Conservation (phyloP, 176 grass and related monocot species). For the Paspalum notatum region DNA sequence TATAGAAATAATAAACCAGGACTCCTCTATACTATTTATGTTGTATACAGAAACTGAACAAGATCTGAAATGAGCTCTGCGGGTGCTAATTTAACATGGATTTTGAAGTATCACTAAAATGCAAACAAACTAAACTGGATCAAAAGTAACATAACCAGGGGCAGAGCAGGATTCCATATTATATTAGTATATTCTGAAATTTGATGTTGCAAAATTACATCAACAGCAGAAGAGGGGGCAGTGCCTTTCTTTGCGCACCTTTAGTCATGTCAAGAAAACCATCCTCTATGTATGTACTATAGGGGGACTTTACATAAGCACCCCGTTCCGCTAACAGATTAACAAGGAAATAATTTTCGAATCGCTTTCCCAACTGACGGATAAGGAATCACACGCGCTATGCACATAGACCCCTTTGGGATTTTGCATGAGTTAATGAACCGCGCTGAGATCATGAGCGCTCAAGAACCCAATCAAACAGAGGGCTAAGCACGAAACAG, state of each 20-base stretch:
- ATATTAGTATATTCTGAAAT: neutral
- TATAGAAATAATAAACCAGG: neutral
- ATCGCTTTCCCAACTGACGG: neutral
- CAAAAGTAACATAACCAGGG: neutral
- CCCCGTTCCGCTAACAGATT: neutral
- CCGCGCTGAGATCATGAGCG: neutral
- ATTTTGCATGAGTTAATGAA: neutral
- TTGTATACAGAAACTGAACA: neutral
- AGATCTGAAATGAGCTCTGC: neutral
- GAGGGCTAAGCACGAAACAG: conserved; percentile 8
- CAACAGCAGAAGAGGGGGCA: neutral
- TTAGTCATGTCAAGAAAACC: neutral
- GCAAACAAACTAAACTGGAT: neutral
- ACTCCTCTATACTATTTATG: neutral
- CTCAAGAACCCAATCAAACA: conserved; percentile 8
- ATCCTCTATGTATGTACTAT: too few species aligned
- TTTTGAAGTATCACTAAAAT: neutral
- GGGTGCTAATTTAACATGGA: neutral
- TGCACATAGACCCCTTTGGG: neutral
- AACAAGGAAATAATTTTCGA: neutral
- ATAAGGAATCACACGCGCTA: neutral
- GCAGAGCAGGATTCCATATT: neutral
- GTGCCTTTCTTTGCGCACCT: neutral
- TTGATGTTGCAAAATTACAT: neutral
- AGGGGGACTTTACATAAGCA: neutral